These are phyloP conservation scores for Pseudonectria foliicola DNA, from an alignment of 2,329 filamentous ascomycete species.

Conservation along the genomic window DNA sequence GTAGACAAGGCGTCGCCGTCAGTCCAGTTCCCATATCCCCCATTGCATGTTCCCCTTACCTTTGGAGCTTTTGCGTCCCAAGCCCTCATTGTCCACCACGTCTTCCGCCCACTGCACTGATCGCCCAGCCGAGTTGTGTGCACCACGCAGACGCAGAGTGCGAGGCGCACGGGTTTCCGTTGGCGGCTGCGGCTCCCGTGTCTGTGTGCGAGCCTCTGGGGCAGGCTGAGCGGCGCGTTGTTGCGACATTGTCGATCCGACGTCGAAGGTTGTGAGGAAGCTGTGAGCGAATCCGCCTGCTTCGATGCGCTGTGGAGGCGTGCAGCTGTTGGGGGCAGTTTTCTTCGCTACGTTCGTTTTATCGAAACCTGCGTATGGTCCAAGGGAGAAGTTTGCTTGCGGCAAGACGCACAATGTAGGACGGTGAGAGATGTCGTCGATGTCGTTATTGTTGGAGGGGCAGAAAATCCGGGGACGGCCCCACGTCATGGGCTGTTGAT, in stretches of 20 bases:
- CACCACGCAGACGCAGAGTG: constrained; percentile 47
- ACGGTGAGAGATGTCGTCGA: constrained; percentile 1
- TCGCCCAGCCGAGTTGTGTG: constrained; percentile 38
- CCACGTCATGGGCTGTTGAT: constrained; percentile 2
- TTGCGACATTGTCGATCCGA: constrained; percentile 22
- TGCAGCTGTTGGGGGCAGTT: too few species aligned
- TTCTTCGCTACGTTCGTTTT: too few species aligned
- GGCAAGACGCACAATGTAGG: not conserved
- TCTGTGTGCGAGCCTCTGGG: constrained; percentile 28
- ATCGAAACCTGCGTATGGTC: too few species aligned
- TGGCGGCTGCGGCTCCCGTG: constrained; percentile 22
- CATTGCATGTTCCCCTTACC: too few species aligned
- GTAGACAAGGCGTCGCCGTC: not conserved
- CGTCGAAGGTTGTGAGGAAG: too few species aligned
- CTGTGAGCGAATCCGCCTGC: too few species aligned
- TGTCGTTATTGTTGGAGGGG: constrained; percentile 7
- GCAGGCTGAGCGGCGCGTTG: constrained; percentile 21
- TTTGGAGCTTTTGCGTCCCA: constrained; percentile 92
- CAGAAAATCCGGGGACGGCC: constrained; percentile 10
- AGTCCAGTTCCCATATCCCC: not conserved
- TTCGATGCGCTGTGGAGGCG: too few species aligned
- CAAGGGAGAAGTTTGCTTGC: not conserved
- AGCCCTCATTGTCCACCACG: constrained; percentile 90
- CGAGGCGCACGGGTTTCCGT: constrained; percentile 23
- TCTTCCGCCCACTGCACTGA: constrained; percentile 88